Evolutionary conservation across 176 grass and related monocot genomes (phyloP), one percentile per base, ranked within the genome.

Genomic region (Hsuehochloa calcarea): DNA sequence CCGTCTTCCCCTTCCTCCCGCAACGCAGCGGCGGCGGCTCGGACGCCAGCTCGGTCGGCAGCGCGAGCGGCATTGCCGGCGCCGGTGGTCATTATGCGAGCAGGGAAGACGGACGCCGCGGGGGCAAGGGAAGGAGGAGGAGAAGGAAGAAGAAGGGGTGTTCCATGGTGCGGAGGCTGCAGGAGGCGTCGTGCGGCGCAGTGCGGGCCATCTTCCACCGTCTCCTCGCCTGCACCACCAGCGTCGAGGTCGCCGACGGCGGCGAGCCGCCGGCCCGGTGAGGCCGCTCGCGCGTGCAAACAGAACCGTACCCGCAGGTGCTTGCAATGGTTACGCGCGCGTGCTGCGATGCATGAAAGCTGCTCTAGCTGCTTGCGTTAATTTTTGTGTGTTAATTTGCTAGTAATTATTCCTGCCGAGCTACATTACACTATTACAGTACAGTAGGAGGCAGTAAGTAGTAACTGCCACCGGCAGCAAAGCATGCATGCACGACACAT

Each of bases 161-260:
- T 59, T 85, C 77, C 6, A 66, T 75, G 8, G 70, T 80, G 31
- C 75, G 85, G 85, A 87, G 90, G 79, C 73, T 97, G 70, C 84
- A 89, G 25, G 85, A 89, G 65, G 79, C 71, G 25, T 90, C 92
- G 62, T 90, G 89, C 80, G 72, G 82, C 37, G 92, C 89, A 3
- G 40, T 90, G 50, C 78, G 72, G 0, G 80, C 88, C 45, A 80
- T 95, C 60, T 90, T 95, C 77, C 91, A 80, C 67, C 91, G 86
- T 40, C 89, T 98, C 61, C 91, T 95, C 35, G 70, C 89, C 23
- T 98, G 96, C 85, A 63, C 91, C 43, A 80, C 91, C 56, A 93
- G 56, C 17, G 85, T 95, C 50, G 93, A 93, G 69, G 93, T 98
- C 67, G 94, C 86, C 59, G 89, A 95, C 89, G 83, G 44, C 67